Percentiles rank a stretch among this genome's conserved stretches.
Evolutionary conservation across 169 alveolate genomes (phyloP).

Genomic region (Plasmodium reichenowi): DNA sequence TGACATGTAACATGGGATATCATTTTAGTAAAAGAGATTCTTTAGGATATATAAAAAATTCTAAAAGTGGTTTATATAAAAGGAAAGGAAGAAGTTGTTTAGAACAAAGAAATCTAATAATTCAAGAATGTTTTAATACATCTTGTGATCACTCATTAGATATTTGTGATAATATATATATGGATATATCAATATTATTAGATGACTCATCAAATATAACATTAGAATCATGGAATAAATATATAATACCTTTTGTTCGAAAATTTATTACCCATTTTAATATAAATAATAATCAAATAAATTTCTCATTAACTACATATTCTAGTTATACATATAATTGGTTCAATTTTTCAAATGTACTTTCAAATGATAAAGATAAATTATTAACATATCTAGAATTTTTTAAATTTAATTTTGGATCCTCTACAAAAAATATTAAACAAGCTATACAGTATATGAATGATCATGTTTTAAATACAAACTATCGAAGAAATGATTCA

Average conservation of each 20-base stretch:
- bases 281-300: conserved; percentile 22
- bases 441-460: conserved; percentile 22
- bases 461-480: conserved; percentile 11
- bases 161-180: conserved; percentile 15
- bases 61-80: conserved; percentile 34
- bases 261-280: conserved; percentile 36
- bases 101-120: conserved; percentile 27
- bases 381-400: conserved; percentile 20
- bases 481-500: conserved; percentile 35
- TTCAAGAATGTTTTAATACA: conserved; percentile 38
- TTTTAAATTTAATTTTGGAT: conserved; percentile 56
- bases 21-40: conserved; percentile 17
- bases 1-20: conserved; percentile 41
- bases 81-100: conserved; percentile 64
- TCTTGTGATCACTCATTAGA: conserved; percentile 72
- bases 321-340: conserved; percentile 13
- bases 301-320: conserved; percentile 36
- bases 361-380: conserved; percentile 24
- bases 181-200: conserved; percentile 42
- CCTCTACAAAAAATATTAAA: conserved; percentile 10
- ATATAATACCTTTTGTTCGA: conserved; percentile 24
- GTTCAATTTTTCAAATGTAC: conserved; percentile 24
- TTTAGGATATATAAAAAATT: neutral
- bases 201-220: conserved; percentile 40
- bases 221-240: conserved; percentile 19